A percentile compares a stretch with the other conserved stretches of the same genome.
phyloP scores from a whole-genome alignment of 2,329 filamentous ascomycete species.

The Trichoderma breve region DNA sequence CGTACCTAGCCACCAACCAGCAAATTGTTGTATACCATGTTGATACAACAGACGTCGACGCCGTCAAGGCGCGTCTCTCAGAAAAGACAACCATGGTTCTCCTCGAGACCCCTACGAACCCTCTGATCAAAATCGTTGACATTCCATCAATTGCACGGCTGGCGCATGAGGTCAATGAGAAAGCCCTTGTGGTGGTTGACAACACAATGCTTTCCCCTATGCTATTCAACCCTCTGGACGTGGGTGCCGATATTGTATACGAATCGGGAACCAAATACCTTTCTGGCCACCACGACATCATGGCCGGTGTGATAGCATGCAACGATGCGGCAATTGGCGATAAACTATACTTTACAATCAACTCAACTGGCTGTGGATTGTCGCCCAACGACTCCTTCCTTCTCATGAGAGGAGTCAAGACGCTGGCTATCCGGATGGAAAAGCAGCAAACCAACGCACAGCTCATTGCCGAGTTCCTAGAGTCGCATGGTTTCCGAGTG shows the following conservation, averaged over 20 bases:
- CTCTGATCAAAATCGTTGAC: slow-evolving; percentile 96
- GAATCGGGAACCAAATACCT: slow-evolving; percentile 98
- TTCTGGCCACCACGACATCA: slow-evolving; percentile 96
- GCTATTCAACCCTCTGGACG: slow-evolving; percentile 87
- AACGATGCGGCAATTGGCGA: slow-evolving; percentile 81
- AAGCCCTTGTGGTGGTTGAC: slow-evolving; percentile 85
- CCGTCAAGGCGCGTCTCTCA: slow-evolving; percentile 66
- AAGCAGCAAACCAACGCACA: slow-evolving; percentile 94
- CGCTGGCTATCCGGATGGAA: slow-evolving; percentile 95
- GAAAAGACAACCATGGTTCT: slow-evolving; percentile 92
- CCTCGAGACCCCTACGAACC: slow-evolving; percentile 95
- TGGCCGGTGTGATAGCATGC: slow-evolving; percentile 94
- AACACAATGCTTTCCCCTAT: slow-evolving; percentile 99
- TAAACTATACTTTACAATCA: slow-evolving; percentile 94
- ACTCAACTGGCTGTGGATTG: slow-evolving; percentile 89
- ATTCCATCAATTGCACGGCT: slow-evolving; percentile 74
- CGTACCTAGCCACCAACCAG: slow-evolving; percentile 84
- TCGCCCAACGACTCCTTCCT: slow-evolving; percentile 96
- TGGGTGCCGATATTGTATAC: slow-evolving; percentile 94
- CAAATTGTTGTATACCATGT: slow-evolving; percentile 95
- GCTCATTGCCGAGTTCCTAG: slow-evolving; percentile 87
- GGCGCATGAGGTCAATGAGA: slow-evolving; percentile 73
- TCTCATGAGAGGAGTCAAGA: slow-evolving; percentile 93
- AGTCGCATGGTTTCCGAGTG: slow-evolving; percentile 87
- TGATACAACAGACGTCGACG: slow-evolving; percentile 79